phyloP scores from a whole-genome alignment of 805 yeast genomes.

The Suhomyces vadensis region DNA sequence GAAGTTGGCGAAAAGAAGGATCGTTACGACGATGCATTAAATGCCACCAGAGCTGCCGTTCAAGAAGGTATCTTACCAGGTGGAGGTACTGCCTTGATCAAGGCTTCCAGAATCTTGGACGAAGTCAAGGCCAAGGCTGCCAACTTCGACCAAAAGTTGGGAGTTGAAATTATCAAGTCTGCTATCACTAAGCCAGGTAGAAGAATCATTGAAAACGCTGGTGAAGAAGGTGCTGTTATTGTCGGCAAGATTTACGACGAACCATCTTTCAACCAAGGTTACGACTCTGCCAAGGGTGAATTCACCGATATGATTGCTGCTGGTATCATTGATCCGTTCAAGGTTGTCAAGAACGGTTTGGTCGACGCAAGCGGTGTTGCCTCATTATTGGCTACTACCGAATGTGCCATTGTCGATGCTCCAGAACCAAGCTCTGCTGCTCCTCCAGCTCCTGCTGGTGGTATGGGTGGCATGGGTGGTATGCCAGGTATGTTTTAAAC shows the following conservation, averaged over 20 bases:
- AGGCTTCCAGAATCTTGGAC: slow-evolving; percentile 80
- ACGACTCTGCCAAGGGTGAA: slow-evolving; percentile 89
- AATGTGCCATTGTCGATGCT: slow-evolving; percentile 96
- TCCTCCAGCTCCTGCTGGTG: slow-evolving; percentile 53
- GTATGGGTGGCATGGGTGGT: slow-evolving; percentile 55
- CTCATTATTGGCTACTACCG: slow-evolving; percentile 94
- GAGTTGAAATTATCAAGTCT: slow-evolving; percentile 88
- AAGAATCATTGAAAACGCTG: slow-evolving; percentile 94
- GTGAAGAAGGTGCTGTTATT: slow-evolving; percentile 95
- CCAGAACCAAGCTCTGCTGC: slow-evolving; percentile 72
- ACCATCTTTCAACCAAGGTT: slow-evolving; percentile 83
- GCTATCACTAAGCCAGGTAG: slow-evolving; percentile 96
- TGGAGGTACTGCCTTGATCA: slow-evolving; percentile 97
- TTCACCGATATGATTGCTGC: slow-evolving; percentile 94
- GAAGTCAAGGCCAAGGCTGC: slow-evolving; percentile 59
- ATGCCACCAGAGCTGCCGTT: slow-evolving; percentile 98
- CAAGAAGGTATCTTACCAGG: slow-evolving; percentile 99
- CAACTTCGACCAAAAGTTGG: slow-evolving; percentile 95
- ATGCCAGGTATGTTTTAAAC: slow-evolving; percentile 41
- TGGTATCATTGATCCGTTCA: slow-evolving; percentile 98
- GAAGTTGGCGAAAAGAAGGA: slow-evolving; percentile 99
- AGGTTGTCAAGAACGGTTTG: slow-evolving; percentile 93
- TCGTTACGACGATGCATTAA: slow-evolving; percentile 96
- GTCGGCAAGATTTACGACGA: slow-evolving; percentile 80
- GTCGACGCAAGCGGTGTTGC: slow-evolving; percentile 98